Evolutionary conservation across 495 filamentous ascomycete species (phyloP), one percentile per base, ranked within the genome.

Genomic region (Penicillium odoratum): DNA sequence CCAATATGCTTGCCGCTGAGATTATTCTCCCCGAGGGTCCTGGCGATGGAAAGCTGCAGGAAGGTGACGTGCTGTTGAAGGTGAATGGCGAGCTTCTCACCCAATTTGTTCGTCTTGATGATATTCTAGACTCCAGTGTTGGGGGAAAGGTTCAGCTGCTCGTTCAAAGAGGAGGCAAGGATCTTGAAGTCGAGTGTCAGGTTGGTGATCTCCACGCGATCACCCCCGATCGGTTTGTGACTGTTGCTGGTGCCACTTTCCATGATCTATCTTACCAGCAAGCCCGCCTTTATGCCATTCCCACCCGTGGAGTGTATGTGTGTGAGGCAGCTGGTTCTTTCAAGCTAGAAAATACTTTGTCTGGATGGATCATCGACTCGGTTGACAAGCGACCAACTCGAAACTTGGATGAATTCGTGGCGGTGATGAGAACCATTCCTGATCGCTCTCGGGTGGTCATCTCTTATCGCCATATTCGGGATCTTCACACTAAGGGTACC

Each of bases 211-310:
- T 99, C 53, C 95, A 98, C 75, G 84, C 82, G 30, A 99, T 99
- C 67, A 97, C 93, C 8, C 94, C 94, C 7, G 93, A 97, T 70
- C 88, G 93, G 51, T 98, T 97, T 67, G 90, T 97, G 44, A 89
- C 91, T 9, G 93, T 97, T 25, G 89, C 91, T 49, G 95, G 94
- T 30, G 94, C 85, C 18, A 90, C 91, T 47, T 97, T 99, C 76
- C 94, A 99, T 70, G 81, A 95, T 68, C 80, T 98, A 15, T 99
- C 94, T 0, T 99, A 99, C 74, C 95, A 98, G 69, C 89, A 96
- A 69, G 89, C 95, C 13, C 88, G 94, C 5, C 79, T 97, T 3
- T 98, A 97, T 69, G 94, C 92, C 33, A 92, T 98, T 43, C 84
- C 94, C 4, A 88, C 88, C 57, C 89, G 91, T 64, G 91, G 94